Evolutionary conservation across 805 yeast genomes (phyloP), one percentile per base, ranked within the genome.

Genomic region (Yarrowia bubula): DNA sequence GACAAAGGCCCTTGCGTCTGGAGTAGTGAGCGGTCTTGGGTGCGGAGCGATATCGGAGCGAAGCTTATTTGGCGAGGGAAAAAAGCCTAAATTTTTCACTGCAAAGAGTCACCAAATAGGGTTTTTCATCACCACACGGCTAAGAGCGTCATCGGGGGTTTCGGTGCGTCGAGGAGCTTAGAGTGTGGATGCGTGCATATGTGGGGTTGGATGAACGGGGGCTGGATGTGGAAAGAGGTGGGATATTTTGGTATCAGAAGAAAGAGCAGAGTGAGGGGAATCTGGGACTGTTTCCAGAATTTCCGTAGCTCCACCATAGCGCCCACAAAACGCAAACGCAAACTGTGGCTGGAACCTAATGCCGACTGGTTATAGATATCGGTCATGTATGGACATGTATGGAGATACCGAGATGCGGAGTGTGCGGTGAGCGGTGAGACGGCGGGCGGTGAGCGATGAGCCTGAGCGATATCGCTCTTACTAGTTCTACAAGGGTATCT

Each of bases 91-190:
- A 35, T 14, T 48, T 48, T 35, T 35, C 41, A 48, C 55, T 3
- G 5, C 53, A 15, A 47, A 47, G 53, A 47, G 53, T 47, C 53
- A 47, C 38, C 22, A 13, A 13, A n/a, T 32, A 41, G 14, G 44
- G 28, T 43, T 18, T 13, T 31, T n/a, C 15, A 6, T 28, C 9
- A 22, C n/a, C 42, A 50, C 58, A 51, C 60, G 60, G 60, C 60
- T 51, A 28, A 8, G 60, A 38, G 37, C 28, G 43, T 51, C 39
- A 47, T 50, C 42, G 57, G 32, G 33, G 48, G 15, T 50, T 48
- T 50, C 57, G 57, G 58, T 51, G 58, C 43, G 58, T 51, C 60
- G 43, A 38, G 60, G 60, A 38, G 44, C 37, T 38, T 51, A 51
- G 60, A 51, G 60, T 51, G 60, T 51, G 44, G 4, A 10, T 51